Base-by-base conservation (phyloP, 2,329 filamentous ascomycete species). In the Fusarium algeriense region DNA sequence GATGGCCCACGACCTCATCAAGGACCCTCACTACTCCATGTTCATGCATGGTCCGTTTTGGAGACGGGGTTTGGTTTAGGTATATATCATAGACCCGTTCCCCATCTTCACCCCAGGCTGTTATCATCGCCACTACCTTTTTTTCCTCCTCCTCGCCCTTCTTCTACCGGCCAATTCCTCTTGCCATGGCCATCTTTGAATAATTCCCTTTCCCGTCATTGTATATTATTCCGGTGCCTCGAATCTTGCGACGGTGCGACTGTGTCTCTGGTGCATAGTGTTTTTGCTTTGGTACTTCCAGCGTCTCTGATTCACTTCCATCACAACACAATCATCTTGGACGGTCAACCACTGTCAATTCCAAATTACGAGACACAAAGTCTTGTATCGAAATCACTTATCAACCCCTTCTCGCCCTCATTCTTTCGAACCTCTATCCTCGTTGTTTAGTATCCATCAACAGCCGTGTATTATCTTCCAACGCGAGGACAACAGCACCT, bases 11-110 rank as follows among this genome's bases (percentile, higher is more conserved):
- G 60, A 64, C 65, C 65, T 73, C 68, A 72, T 74, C 67, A 74
- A 67, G 71, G 79, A 80, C 78, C 78, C 78, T 79, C 77, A 74
- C 69, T 75, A 78, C 78, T 79, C 79, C 79, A 80, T 81, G 77
- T 75, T 76, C 78, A 80, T 81, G 79, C 80, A 81, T 79, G 77
- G 77, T 71, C 76, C 71, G 66, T 74, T 71, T 75, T 69, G 67
- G 61, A 61, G 71, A 75, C 64, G 69, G 67, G 68, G 64, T 73
- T 72, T 71, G 69, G 67, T 65, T 69, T 72, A 71, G 71, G 74
- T 85, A 85, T 85, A 85, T 86, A 85, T 85, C 82, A 79, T 80
- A 80, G 79, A 79, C 78, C 81, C 76, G 77, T 80, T 80, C 80
- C 80, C 79, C 77, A 77, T 72, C 76, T 75, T 77, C 73, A 74